phyloP scores from a whole-genome alignment of 139 green algal species.

The Tetradesmus obliquus region DNA sequence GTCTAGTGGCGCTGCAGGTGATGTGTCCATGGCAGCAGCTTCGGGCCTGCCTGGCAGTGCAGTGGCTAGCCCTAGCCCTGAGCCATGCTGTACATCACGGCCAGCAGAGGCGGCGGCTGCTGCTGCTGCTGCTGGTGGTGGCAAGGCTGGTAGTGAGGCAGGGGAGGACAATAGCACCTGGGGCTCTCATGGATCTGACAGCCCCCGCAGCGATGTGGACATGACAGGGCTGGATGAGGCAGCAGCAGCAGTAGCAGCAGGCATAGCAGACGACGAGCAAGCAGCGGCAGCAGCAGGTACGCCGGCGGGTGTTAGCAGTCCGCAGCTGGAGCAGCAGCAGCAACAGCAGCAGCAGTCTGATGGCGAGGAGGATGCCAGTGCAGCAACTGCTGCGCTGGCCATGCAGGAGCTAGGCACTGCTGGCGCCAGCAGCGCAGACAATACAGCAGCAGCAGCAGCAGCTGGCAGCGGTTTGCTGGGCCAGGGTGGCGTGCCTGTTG shows the following conservation, averaged over 20 bases:
- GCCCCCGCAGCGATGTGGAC: not conserved
- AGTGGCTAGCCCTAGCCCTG: not conserved
- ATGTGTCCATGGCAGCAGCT: conserved; percentile 16
- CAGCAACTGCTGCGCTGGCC: not conserved
- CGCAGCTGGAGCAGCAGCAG: not conserved
- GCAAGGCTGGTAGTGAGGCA: conserved; percentile 25
- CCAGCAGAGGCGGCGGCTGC: not conserved
- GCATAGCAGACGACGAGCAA: not conserved
- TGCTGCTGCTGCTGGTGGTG: not conserved
- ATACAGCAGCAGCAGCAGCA: conserved; percentile 4
- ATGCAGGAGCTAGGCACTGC: not conserved
- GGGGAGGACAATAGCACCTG: conserved; percentile 17
- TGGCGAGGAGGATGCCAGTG: not conserved
- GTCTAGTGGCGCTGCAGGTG: not conserved
- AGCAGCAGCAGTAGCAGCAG: not conserved
- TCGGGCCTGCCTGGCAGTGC: not conserved
- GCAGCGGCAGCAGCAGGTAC: not conserved
- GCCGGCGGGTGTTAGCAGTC: not conserved
- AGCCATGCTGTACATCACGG: conserved; percentile 9
- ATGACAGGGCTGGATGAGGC: conserved; percentile 3
- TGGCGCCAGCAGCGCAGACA: not conserved
- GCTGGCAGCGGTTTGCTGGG: conserved; percentile 17
- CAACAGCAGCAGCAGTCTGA: conserved; percentile 8
- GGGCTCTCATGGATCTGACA: conserved; percentile 31
- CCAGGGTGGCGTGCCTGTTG: conserved; percentile 22